These are phyloP conservation scores for Xerocomus spinulosus DNA, from an alignment of 768 basidiomycete genomes.

Conservation along the genomic window DNA sequence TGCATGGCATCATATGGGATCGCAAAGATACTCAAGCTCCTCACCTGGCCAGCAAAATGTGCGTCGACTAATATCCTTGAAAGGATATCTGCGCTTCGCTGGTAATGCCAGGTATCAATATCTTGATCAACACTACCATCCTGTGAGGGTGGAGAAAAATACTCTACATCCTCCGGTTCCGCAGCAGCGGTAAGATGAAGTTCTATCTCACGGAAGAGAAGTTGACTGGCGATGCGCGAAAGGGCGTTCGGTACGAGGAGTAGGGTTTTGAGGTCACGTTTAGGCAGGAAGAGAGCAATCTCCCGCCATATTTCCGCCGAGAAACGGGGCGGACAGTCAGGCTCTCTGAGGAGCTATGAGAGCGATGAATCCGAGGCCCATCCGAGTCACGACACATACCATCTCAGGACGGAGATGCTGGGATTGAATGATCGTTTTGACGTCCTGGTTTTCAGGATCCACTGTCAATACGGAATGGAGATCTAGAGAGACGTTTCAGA, in stretches of 20 bases:
- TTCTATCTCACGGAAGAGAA: conserved; percentile 61
- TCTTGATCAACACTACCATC: conserved; percentile 24
- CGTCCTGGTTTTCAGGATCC: conserved; percentile 69
- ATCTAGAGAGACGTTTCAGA: conserved; percentile 38
- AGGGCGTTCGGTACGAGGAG: conserved; percentile 61
- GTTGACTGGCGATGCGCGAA: conserved; percentile 63
- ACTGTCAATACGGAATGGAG: conserved; percentile 57
- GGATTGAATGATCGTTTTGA: conserved; percentile 54
- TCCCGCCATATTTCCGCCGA: conserved; percentile 72
- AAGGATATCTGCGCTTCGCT: conserved; percentile 67
- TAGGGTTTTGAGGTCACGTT: conserved; percentile 60
- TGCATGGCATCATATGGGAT: conserved; percentile 44
- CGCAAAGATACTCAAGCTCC: conserved; percentile 56
- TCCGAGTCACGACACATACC: conserved; percentile 31
- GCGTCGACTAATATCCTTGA: conserved; percentile 60
- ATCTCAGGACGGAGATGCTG: conserved; percentile 51
- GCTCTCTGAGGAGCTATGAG: conserved; percentile 31
- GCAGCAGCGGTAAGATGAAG: conserved; percentile 49
- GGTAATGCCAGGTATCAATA: conserved; percentile 46
- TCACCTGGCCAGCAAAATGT: conserved; percentile 53
- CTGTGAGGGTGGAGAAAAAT: conserved; percentile 11
- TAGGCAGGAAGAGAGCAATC: conserved; percentile 57
- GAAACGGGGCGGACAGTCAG: conserved; percentile 47
- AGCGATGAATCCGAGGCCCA: not conserved
- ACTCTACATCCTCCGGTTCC: conserved; percentile 20